Evolutionary conservation across 108 stramenopile species (phyloP).

Genomic region (Mediolabrus comicus): DNA sequence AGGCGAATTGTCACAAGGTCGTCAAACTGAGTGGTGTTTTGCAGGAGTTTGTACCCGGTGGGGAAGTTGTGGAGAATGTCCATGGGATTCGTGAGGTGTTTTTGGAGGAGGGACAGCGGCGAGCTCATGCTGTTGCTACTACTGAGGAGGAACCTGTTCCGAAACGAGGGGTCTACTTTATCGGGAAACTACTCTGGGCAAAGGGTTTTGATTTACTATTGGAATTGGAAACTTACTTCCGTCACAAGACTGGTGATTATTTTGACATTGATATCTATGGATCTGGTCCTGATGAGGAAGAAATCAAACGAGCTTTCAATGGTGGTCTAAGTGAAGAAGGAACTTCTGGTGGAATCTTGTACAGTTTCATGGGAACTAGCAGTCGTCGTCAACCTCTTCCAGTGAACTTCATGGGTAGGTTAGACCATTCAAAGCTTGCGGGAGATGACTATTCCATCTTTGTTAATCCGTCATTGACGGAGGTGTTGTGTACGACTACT

Average conservation of each 20-base stretch:
- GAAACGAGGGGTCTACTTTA: constrained; percentile 60
- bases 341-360: constrained; percentile 12
- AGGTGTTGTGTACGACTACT: constrained; percentile 86
- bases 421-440: constrained; percentile 58
- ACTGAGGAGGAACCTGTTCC: not conserved
- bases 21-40: constrained; percentile 67
- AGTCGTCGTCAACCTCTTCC: constrained; percentile 51
- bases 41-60: constrained; percentile 59
- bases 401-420: constrained; percentile 58
- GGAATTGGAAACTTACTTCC: constrained; percentile 50
- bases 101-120: constrained; percentile 42
- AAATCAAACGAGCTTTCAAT: constrained; percentile 62
- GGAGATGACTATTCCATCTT: constrained; percentile 68
- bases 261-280: constrained; percentile 77
- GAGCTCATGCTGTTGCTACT: not conserved
- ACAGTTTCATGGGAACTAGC: constrained; percentile 5
- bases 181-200: constrained; percentile 80
- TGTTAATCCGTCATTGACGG: constrained; percentile 74
- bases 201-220: constrained; percentile 77
- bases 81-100: constrained; percentile 84
- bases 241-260: constrained; percentile 52
- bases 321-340: constrained; percentile 1
- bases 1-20: constrained; percentile 80
- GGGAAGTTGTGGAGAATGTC: constrained; percentile 74
- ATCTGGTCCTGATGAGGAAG: constrained; percentile 64